Conservation (phyloP, 331 rosid species). For the Arachis monticola region DNA sequence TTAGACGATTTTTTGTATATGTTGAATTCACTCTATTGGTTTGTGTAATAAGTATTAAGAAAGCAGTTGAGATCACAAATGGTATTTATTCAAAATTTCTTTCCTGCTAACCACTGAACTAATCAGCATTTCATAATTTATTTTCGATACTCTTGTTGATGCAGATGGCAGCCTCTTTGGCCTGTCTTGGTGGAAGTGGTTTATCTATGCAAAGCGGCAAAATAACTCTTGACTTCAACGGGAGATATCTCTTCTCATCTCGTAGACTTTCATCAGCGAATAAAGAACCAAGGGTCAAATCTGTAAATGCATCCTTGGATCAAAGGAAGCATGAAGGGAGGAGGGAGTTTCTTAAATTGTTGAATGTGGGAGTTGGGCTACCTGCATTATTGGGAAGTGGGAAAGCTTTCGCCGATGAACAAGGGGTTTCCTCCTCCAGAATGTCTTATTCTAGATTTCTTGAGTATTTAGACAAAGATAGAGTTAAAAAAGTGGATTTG, state of each 20-base stretch:
- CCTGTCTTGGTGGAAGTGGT: constrained; percentile 79
- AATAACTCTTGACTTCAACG: constrained; percentile 48
- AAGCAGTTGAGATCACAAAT: constrained; percentile 11
- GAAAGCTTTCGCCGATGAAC: constrained; percentile 85
- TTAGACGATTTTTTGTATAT: constrained; percentile 4
- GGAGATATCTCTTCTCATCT: constrained; percentile 54
- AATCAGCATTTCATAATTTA: background rate
- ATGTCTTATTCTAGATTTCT: constrained; percentile 97
- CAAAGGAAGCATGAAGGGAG: constrained; percentile 67
- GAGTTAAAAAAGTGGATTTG: constrained; percentile 88
- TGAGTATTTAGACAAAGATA: constrained; percentile 89
- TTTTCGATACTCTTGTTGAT: constrained; percentile 19
- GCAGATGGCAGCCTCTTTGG: constrained; percentile 78
- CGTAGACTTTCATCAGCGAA: constrained; percentile 48
- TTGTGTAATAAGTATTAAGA: background rate
- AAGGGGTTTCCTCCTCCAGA: constrained; percentile 88
- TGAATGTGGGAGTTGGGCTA: constrained; percentile 67
- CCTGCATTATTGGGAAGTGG: constrained; percentile 70
- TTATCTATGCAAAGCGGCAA: constrained; percentile 57
- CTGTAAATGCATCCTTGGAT: constrained; percentile 61
- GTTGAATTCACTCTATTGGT: constrained; percentile 6
- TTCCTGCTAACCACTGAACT: constrained; percentile 7
- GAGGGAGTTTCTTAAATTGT: constrained; percentile 77
- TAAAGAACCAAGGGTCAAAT: constrained; percentile 47
- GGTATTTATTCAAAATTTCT: background rate